Evolutionary conservation across 2,329 filamentous ascomycete genomes (phyloP), one percentile per base, ranked within the genome.

Genomic region (Aspergillus fischeri): DNA sequence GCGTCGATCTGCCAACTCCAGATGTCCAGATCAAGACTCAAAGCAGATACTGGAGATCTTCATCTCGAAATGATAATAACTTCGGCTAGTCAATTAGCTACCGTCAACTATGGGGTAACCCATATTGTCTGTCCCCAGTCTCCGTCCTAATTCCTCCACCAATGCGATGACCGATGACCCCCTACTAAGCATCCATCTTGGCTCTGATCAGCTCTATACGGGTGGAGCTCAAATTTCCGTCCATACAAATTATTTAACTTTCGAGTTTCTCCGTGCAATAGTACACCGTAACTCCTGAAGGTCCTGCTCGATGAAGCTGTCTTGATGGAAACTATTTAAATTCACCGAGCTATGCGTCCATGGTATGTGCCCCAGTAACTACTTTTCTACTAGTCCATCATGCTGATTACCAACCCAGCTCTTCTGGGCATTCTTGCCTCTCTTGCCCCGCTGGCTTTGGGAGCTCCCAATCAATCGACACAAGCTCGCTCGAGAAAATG

Each of bases 401-500:
- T 58, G 56, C 14, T 58, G 32, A 55, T 49, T 10, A 25, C 42
- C 10, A 51, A 24, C 24, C 21, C 52, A 49, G 47, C 56, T 25
- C 28, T 52, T 35, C 29, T 56, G 44, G 50, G 25, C 24, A 7
- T 49, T 42, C 20, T 51, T 48, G 25, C 54, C 49, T 9, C 49
- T 52, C 8, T 54, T 49, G 24, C 20, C 24, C 53, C 29, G n/a
- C 27, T 25, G 32, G 32, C 5, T 7, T 17, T 38, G 32, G 32
- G 32, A 25, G 27, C 25, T 2, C n/a, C 27, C 24, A 20, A 11
- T 21, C 32, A 51, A 6, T 41, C 27, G 1, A n/a, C 20, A 4
- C 35, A 42, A n/a, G 1, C 51, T 10, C 58, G 58, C 21, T 32
- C 10, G 27, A 59, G 59, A 50, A 61, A 55, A 14, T 68, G 66